These are phyloP conservation scores for Coffea canephora DNA, from an alignment of 257 asterid genomes.

Conservation along the genomic window DNA sequence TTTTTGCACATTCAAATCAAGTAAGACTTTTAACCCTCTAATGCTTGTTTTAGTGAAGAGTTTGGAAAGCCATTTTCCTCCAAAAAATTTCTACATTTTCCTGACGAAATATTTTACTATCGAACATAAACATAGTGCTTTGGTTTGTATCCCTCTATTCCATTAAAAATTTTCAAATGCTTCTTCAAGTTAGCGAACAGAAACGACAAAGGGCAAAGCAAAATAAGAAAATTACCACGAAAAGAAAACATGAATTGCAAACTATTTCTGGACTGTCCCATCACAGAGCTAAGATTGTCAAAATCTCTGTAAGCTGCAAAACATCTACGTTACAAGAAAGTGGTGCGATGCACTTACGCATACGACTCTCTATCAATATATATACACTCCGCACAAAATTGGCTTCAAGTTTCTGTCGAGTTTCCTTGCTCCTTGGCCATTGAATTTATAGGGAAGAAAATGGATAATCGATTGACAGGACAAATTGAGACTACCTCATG, in stretches of 20 bases:
- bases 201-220: no score
- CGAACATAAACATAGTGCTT: no score
- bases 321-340: not conserved
- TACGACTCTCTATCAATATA: not conserved
- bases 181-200: no score
- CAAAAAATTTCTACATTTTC: no score
- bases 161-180: not conserved
- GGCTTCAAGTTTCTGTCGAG: not conserved
- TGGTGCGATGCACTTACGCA: not conserved
- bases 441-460: not conserved
- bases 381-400: conserved; percentile 4
- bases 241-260: not conserved
- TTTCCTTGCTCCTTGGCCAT: conserved; percentile 2
- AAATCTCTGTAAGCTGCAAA: not conserved
- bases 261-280: not conserved
- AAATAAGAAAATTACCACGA: not conserved
- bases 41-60: no score
- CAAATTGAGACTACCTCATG: conserved; percentile 1
- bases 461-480: no score
- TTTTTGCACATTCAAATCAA: no score
- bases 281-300: not conserved
- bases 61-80: no score
- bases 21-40: no score
- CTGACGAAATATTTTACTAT: no score
- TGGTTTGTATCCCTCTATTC: no score